Conservation (phyloP, 139 green algal genomes). For the Auxenochlorella protothecoides region DNA sequence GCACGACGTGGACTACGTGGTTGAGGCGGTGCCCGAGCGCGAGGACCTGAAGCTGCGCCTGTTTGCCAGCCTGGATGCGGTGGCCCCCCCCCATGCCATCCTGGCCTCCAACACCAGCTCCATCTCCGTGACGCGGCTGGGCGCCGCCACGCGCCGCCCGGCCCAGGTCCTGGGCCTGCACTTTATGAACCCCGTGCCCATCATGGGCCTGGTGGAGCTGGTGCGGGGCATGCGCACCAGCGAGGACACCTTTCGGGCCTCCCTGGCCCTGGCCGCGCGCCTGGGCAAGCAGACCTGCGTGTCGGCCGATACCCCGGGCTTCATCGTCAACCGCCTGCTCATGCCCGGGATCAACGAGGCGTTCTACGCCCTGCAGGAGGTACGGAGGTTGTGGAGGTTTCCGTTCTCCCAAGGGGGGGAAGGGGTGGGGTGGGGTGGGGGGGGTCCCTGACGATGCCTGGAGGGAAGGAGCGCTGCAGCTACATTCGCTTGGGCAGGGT, state of each 20-base stretch:
- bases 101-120: constrained; percentile 84
- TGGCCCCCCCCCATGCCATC: constrained; percentile 50
- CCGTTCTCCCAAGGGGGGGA: too few species aligned
- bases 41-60: constrained; percentile 69
- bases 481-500: too few species aligned
- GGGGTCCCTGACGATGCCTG: too few species aligned
- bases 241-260: constrained; percentile 38
- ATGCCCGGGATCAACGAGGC: constrained; percentile 96
- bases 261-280: constrained; percentile 43
- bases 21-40: constrained; percentile 78
- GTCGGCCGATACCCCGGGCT: constrained; percentile 50
- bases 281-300: constrained; percentile 70
- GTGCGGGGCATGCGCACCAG: constrained; percentile 68
- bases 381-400: not conserved
- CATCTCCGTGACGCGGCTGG: constrained; percentile 89
- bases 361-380: constrained; percentile 74
- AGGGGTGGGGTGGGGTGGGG: too few species aligned
- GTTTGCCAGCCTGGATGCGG: constrained; percentile 49
- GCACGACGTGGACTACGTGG: constrained; percentile 56
- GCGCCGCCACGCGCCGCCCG: constrained; percentile 57
- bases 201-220: constrained; percentile 82
- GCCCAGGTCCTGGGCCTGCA: constrained; percentile 69
- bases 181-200: constrained; percentile 76
- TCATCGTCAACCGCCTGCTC: constrained; percentile 90
- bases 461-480: too few species aligned